A percentile compares a stretch with the other conserved stretches of the same genome.
These are phyloP conservation scores for Chlamydomonas applanata DNA, from an alignment of 139 green algal species.

Conservation along the genomic window DNA sequence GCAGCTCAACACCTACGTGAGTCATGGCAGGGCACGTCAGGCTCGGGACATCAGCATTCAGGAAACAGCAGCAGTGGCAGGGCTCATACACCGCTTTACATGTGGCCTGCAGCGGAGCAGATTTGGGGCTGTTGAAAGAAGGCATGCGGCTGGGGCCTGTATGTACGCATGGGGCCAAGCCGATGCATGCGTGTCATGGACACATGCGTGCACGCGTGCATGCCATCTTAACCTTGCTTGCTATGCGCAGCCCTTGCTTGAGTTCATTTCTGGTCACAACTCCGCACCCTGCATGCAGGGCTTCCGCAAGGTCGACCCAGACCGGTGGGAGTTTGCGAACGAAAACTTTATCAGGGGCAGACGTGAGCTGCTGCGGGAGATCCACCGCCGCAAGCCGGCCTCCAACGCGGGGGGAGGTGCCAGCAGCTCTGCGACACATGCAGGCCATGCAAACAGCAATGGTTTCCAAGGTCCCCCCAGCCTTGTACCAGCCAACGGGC, in stretches of 20 bases:
- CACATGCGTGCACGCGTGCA: background rate
- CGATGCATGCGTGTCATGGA: background rate
- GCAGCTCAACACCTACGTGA: conserved; percentile 96
- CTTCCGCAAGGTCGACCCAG: conserved; percentile 95
- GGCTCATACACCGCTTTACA: too few species aligned
- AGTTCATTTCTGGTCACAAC: too few species aligned
- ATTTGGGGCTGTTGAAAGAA: background rate
- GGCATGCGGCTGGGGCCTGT: background rate
- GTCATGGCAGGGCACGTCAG: background rate
- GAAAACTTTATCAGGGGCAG: conserved; percentile 80
- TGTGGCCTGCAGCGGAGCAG: background rate
- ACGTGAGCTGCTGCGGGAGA: conserved; percentile 75
- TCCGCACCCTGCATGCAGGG: conserved; percentile 49
- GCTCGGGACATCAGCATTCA: background rate
- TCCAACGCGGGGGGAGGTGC: background rate
- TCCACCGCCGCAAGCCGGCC: conserved; percentile 77
- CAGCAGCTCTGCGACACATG: too few species aligned
- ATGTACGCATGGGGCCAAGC: too few species aligned
- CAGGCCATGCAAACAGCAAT: background rate
- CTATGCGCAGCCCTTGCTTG: background rate
- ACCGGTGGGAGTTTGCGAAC: conserved; percentile 98
- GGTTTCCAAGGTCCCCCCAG: background rate
- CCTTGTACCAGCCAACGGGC: conserved; percentile 20
- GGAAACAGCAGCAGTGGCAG: background rate
- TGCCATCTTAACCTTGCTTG: background rate